phyloP scores from a whole-genome alignment of 1,284 basidiomycete genomes.

The Naganishia sp. region DNA sequence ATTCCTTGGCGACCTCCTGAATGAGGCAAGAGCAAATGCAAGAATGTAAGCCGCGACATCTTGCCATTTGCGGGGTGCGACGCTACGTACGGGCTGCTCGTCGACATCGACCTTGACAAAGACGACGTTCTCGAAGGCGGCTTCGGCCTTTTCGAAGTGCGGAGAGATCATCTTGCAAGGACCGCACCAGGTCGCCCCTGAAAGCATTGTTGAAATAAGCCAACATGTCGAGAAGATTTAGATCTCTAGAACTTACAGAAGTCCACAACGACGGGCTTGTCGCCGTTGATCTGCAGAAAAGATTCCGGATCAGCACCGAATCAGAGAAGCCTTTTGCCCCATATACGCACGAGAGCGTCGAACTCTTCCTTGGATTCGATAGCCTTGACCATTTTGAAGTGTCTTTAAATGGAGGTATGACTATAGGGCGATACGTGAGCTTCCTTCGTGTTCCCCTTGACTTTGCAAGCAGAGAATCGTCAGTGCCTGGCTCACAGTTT shows the following conservation, averaged over 20 bases:
- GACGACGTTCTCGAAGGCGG: conserved; percentile 59
- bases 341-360: conserved; percentile 57
- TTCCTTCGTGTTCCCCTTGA: background rate
- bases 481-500: background rate
- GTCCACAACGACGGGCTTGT: conserved; percentile 68
- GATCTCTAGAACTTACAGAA: conserved; percentile 58
- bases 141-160: conserved; percentile 69
- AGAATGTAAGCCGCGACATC: no score
- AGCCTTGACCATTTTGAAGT: conserved; percentile 55
- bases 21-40: background rate
- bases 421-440: background rate
- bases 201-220: background rate
- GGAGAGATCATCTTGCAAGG: conserved; percentile 78
- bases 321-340: background rate
- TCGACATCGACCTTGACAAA: conserved; percentile 86
- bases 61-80: background rate
- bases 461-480: background rate
- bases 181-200: conserved; percentile 57
- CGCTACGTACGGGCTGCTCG: conserved; percentile 47
- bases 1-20: conserved; percentile 62
- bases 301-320: conserved; percentile 14
- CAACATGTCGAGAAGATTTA: no score
- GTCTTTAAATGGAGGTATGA: conserved; percentile 23
- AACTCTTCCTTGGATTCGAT: conserved; percentile 63
- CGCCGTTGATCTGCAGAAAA: conserved; percentile 61